Evolutionary conservation across 805 yeast species (phyloP), one percentile per base, ranked within the genome.

Genomic region (Candida gorgasii): DNA sequence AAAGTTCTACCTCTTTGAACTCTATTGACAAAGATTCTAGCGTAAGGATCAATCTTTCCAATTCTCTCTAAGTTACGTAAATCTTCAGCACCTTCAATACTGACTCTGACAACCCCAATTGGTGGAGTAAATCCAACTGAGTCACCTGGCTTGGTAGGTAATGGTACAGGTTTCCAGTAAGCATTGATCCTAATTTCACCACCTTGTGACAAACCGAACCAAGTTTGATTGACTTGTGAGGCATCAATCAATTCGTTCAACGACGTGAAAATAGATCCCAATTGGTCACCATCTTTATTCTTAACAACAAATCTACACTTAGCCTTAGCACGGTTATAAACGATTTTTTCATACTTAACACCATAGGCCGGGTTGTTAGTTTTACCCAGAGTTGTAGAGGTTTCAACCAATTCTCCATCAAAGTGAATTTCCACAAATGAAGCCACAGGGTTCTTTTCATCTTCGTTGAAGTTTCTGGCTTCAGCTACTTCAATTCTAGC

Each of bases 41-140:
- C 80, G 58, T 92, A 93, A 33, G 99, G 99, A 64, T 93, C 98
- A 58, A 89, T 80, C 54, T 82, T 87, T 46, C 98, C 98, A 46
- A 93, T 74, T 42, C 79, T 84, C 62, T 92, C 97, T 64, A 90
- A 74, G 63, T 93, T 92, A 46, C 85, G 78, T 56, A 93, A 76
- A 47, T 80, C 84, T 43, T 75, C 78, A 32, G 95, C 97, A 47
- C 75, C 76, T 51, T 77, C 78, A 46, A 93, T 63, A 45, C 76
- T 72, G 20, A 93, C 72, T 57, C 97, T 81, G 5, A 90, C 75
- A 24, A 86, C 92, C 59, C 99, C 99, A 59, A 92, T 84, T 38
- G 99, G 99, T 44, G 89, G 89, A n/a, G 89, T 80, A 67, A 89
- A 92, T 39, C 92, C 93, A 52, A 83, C 80, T 16, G 86, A 66